These are phyloP conservation scores for Cynara cardunculus DNA, from an alignment of 129 eudicot species.

Conservation along the genomic window DNA sequence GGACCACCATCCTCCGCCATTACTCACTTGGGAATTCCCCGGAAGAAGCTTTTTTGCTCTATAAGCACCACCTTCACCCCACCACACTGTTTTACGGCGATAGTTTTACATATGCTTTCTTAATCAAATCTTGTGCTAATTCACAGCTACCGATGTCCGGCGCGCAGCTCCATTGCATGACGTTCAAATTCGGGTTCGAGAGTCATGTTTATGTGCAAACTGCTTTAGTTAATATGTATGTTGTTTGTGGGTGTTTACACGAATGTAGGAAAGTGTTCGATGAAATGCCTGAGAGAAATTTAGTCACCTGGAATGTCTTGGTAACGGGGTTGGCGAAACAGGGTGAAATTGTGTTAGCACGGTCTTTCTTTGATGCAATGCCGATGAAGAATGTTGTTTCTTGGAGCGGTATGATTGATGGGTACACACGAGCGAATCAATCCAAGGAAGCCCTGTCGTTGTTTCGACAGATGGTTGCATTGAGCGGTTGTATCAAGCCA, in stretches of 20 bases:
- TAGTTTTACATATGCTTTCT: constrained; percentile 24
- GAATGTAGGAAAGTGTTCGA: constrained; percentile 41
- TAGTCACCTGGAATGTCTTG: constrained; percentile 48
- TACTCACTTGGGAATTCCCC: constrained; percentile 28
- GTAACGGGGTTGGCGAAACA: constrained; percentile 37
- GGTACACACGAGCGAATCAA: constrained; percentile 35
- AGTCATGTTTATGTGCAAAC: constrained; percentile 48
- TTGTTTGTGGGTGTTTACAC: constrained; percentile 17
- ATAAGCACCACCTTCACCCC: constrained; percentile 30
- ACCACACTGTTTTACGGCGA: not conserved
- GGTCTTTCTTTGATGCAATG: constrained; percentile 35
- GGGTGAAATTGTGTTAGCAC: constrained; percentile 28
- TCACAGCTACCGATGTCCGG: constrained; percentile 25
- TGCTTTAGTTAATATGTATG: constrained; percentile 42
- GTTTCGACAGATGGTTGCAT: constrained; percentile 30
- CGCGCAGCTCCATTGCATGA: constrained; percentile 28
- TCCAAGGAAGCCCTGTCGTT: constrained; percentile 31
- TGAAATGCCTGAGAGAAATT: constrained; percentile 36
- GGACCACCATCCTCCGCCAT: constrained; percentile 32
- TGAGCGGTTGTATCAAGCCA: constrained; percentile 9
- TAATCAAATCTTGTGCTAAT: constrained; percentile 35
- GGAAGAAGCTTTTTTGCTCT: constrained; percentile 19
- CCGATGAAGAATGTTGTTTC: constrained; percentile 40
- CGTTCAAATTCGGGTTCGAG: constrained; percentile 30
- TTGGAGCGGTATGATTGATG: constrained; percentile 53